phyloP scores from a whole-genome alignment of 78 protist genomes.

The Guillardia theta region DNA sequence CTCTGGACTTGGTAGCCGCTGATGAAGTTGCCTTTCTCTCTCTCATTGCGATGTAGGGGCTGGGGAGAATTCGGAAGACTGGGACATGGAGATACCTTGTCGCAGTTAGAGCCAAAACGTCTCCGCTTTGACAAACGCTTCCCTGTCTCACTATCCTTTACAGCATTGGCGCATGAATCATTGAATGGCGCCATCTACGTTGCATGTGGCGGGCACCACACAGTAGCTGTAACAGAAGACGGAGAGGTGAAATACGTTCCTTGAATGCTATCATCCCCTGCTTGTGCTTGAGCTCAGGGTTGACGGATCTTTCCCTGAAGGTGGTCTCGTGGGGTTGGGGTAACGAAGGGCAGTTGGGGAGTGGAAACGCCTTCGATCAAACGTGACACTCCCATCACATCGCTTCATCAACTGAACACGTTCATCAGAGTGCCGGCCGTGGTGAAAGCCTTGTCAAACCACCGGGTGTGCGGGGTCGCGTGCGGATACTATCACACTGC shows the following conservation, averaged over 20 bases:
- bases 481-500: neutral
- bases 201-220: conserved; percentile 18
- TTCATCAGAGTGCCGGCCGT: neutral
- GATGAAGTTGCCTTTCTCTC: no score
- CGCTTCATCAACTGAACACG: no score
- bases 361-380: neutral
- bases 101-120: neutral
- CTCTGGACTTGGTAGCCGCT: no score
- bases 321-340: conserved; percentile 36
- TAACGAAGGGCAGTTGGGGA: neutral
- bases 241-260: no score
- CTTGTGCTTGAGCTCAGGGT: no score
- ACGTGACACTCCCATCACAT: no score
- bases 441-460: neutral
- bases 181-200: neutral
- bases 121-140: no score
- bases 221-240: neutral
- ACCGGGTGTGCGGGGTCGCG: neutral
- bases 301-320: no score
- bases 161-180: neutral
- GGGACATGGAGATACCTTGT: neutral
- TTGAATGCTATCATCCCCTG: no score
- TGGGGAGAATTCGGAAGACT: neutral
- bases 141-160: no score
- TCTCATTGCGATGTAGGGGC: no score